Base-by-base conservation (phyloP, 129 eudicot species). In the Deinandra increscens region DNA sequence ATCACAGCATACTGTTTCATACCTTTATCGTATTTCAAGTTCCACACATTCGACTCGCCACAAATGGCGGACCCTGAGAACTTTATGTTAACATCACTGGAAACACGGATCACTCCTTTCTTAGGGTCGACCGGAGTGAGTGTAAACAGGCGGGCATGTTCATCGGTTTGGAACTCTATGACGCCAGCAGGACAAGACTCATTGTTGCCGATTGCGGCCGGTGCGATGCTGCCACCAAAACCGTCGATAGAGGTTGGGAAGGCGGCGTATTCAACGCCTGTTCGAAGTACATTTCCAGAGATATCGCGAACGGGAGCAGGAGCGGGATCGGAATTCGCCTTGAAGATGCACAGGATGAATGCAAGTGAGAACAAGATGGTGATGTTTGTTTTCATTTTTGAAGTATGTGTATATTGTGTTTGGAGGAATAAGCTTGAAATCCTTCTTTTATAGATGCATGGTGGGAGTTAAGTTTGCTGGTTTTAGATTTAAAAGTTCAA, bases 51-150 rank as follows among this genome's bases (percentile, higher is more conserved):
- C 6, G 85, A 81, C 43, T 72, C 44, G 1, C 7, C 54, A 20
- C 85, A 77, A 9, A 2, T 18, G n/a, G 73, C 62, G 12, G 69
- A 42, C 6, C 60, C 80, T 0, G 51, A 26, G 67, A 81, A 81
- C 15, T 72, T 68, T 44, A 77, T 50, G 78, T 76, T 75, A 34
- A 56, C 31, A 22, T 81, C 84, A 0, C 75, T 81, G 43, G 84
- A 75, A 7, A 70, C 66, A 6, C 71, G 78, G 46, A 80, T 51
- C 22, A 76, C 34, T 10, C 79, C 81, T 6, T 67, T 65, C 39
- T 72, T 61, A 48, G 68, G 42, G 49, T 72, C 67, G 19, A 68
- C 81, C 0, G 85, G 82, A 10, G 66, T 41, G 69, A 77, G 53
- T n/a, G 42, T 71, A 36, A 76, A 17, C 0, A 75, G 68, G n/a